Evolutionary conservation across 148 eudicot genomes (phyloP).

Genomic region (Fagopyrum esculentum): DNA sequence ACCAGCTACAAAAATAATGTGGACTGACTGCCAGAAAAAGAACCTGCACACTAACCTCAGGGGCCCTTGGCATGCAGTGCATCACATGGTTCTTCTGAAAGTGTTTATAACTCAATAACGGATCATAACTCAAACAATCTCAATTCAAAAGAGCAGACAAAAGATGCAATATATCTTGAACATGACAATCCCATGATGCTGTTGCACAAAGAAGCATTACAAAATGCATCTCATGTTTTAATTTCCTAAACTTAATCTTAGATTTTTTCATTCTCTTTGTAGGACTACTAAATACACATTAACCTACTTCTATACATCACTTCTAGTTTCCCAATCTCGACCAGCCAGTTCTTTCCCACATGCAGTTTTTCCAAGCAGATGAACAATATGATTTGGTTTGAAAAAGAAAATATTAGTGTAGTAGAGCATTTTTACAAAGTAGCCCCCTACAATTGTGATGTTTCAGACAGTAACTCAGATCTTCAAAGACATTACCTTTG

Average conservation of each 20-base stretch:
- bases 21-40: constrained; percentile 1
- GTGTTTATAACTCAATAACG: background rate
- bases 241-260: background rate
- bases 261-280: background rate
- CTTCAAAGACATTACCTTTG: constrained; percentile 50
- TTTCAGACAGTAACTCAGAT: background rate
- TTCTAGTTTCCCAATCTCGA: background rate
- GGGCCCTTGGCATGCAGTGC: constrained; percentile 1
- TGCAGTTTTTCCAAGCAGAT: background rate
- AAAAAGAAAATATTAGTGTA: background rate
- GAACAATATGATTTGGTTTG: background rate
- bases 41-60: background rate
- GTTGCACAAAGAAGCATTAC: background rate
- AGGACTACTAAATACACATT: background rate
- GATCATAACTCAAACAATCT: too few species aligned
- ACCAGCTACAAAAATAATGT: background rate
- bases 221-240: background rate
- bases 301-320: background rate
- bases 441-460: background rate
- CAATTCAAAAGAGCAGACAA: background rate
- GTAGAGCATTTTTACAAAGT: too few species aligned
- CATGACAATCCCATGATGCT: background rate
- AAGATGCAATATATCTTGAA: background rate
- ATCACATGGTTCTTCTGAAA: background rate
- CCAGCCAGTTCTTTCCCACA: background rate